phyloP scores from a whole-genome alignment of 2,329 filamentous ascomycete genomes.

The Dothidotthia symphoricarpi region DNA sequence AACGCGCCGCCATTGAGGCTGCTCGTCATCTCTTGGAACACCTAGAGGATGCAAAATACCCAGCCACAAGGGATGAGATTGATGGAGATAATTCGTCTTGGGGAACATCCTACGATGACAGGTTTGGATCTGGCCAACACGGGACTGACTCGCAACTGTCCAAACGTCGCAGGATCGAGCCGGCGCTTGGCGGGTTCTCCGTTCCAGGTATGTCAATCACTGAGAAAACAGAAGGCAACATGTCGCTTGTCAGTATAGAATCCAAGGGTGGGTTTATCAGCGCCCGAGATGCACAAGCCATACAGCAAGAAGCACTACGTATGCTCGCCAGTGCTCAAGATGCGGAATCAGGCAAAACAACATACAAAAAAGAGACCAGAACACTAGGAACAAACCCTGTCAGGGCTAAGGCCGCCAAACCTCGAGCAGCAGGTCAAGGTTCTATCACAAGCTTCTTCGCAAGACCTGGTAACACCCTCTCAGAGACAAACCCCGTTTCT shows the following conservation, averaged over 20 bases:
- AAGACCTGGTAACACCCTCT: constrained; percentile 22
- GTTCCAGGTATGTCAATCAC: no score
- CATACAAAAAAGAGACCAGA: constrained; percentile 29
- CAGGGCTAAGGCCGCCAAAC: constrained; percentile 27
- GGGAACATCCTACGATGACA: constrained; percentile 13
- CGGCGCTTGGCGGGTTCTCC: no score
- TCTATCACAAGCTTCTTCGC: constrained; percentile 55
- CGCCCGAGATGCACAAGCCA: constrained; percentile 39
- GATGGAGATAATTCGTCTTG: constrained; percentile 28
- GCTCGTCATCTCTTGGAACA: constrained; percentile 27
- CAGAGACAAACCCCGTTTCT: constrained; percentile 8
- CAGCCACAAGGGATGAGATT: constrained; percentile 37
- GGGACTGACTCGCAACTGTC: constrained; percentile 7
- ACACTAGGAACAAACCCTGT: constrained; percentile 17
- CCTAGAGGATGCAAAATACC: constrained; percentile 38
- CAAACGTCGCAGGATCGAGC: constrained; percentile 32
- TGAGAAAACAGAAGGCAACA: no score
- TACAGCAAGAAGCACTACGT: constrained; percentile 40
- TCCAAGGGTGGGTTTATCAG: constrained; percentile 39
- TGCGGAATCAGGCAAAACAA: constrained; percentile 16
- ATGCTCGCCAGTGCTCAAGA: constrained; percentile 23
- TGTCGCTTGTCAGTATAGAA: constrained; percentile 1
- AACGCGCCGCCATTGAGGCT: constrained; percentile 38
- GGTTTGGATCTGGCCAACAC: constrained; percentile 2
- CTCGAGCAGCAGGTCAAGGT: constrained; percentile 49